Base-by-base conservation (phyloP, 2,329 filamentous ascomycete genomes). In the Nemania diffusa region DNA sequence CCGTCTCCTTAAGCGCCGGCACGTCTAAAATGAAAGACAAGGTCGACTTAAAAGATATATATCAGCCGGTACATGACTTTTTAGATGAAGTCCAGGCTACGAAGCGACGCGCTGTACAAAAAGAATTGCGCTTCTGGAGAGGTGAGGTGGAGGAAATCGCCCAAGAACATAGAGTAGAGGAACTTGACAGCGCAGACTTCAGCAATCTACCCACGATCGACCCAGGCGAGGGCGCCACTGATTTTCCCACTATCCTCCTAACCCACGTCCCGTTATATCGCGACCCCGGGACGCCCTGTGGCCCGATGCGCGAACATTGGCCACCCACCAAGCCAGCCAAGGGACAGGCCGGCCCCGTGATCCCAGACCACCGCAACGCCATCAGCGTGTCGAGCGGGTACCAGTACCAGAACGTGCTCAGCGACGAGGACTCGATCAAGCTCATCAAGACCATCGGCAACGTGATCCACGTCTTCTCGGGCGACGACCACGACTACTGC, bases 401-500 rank as follows among this genome's bases (percentile, higher is more conserved):
- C 76, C 96, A 99, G 78, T 99, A 99, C 76, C 95, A 98, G 78
- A 99, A 97, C 74, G 95, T 97, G 2, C 87, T 99, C 27, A 91
- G 87, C 57, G 88, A 91, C 57, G 85, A 88, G 1, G 89, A 97
- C 72, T 96, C 94, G 0, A 85, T 89, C 52, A 89, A 90, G 58
- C 83, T 99, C 42, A 83, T 97, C 48, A 86, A 90, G 67, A 92
- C 90, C 70, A 84, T 97, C 37, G 94, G 93, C 37, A 92, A 96
- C 69, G 88, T 98, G 13, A 85, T 88, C 2, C 91, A 96, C 71
- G 91, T 94, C 50, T 99, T 98, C 77, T 97, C 94, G 0, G 96
- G 96, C 11, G 96, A 99, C 74, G 96, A 99, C 76, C 96, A 99
- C 81, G 96, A 99, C 81, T 97, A 98, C 81, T 99, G 96, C 81